Base-by-base conservation (phyloP, 2,329 filamentous ascomycete genomes). In the Colletotrichum endophyticum region DNA sequence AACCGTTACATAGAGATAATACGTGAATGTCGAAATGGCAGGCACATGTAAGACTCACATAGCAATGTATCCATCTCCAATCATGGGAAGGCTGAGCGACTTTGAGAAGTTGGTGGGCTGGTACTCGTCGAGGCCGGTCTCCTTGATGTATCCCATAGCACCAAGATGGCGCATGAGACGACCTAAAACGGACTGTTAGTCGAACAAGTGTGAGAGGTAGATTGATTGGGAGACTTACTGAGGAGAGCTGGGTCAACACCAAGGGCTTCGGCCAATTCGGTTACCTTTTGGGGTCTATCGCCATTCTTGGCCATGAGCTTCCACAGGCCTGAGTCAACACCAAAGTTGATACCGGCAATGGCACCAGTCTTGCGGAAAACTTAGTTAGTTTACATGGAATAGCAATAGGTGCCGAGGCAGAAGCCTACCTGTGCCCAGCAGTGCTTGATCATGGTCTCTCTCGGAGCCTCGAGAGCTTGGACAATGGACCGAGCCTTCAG, bases 361-460 rank as follows among this genome's bases (percentile, higher is more conserved):
- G 79, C 78, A 19, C 78, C 79, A 11, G 81, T 79, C 79, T 56
- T 83, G 61, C 8, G 27, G 4, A 16, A 13, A 3, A 22, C 15
- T 74, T n/a, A 8, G 72, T 39, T 1, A 74, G 69, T 62, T 19
- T 7, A 4, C 28, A 62, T 30, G 56, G 5, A 6, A 62, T 13
- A 8, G 6, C 0, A 8, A 5, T 2, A 16, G 9, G 8, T 4
- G 12, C 25, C n/a, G 56, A 12, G 15, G 22, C 12, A 64, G 8
- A 25, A 39, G 62, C 79, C 73, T 78, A 83, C 84, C 83, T 89
- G 83, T 0, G 85, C 86, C 86, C 87, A 89, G 76, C 80, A 83
- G 61, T 89, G 86, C 71, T 86, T 83, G 70, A 89, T 83, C 83
- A 89, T 88, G 0, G 87, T 86, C 80, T 90, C 88, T 8, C 87